Conservation (phyloP, 2,329 filamentous ascomycete genomes). For the Colletotrichum filicis region DNA sequence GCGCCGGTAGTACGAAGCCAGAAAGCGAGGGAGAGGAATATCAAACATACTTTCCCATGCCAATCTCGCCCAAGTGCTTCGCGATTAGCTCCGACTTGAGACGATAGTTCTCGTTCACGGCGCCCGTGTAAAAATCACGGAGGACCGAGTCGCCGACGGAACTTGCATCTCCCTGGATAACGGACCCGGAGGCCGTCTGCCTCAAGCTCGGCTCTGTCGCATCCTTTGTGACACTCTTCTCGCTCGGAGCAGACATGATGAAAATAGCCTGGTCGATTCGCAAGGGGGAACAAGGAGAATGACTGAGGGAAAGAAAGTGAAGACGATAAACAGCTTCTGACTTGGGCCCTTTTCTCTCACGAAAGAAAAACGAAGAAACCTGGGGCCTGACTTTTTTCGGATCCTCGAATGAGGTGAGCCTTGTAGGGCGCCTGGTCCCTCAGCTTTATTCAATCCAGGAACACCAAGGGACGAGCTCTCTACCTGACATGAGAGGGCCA, state of each 20-base stretch:
- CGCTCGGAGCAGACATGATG: slow-evolving; percentile 23
- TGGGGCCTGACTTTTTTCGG: neutral
- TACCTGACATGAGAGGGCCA: neutral
- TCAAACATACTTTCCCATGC: slow-evolving; percentile 47
- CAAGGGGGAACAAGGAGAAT: too few relatives aligned
- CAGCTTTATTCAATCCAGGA: slow-evolving; percentile 20
- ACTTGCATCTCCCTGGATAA: slow-evolving; percentile 20
- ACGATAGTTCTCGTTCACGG: slow-evolving; percentile 44
- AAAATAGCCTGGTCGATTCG: neutral
- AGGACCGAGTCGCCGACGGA: slow-evolving; percentile 41
- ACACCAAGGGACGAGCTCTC: neutral
- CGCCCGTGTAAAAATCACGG: slow-evolving; percentile 50
- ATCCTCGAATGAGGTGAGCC: neutral
- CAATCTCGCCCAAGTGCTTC: slow-evolving; percentile 42
- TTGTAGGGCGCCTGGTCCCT: neutral
- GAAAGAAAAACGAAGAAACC: slow-evolving; percentile 25
- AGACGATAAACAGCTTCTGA: neutral
- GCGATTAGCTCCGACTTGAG: slow-evolving; percentile 47
- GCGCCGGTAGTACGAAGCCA: neutral
- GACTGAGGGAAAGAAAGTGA: too few relatives aligned
- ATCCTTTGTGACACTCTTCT: slow-evolving; percentile 24
- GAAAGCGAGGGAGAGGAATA: neutral
- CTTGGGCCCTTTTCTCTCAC: slow-evolving; percentile 29
- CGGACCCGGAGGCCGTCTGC: slow-evolving; percentile 20
- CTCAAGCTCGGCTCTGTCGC: slow-evolving; percentile 12